Base-by-base conservation (phyloP, 2,329 filamentous ascomycete genomes). In the Fusarium temperatum region DNA sequence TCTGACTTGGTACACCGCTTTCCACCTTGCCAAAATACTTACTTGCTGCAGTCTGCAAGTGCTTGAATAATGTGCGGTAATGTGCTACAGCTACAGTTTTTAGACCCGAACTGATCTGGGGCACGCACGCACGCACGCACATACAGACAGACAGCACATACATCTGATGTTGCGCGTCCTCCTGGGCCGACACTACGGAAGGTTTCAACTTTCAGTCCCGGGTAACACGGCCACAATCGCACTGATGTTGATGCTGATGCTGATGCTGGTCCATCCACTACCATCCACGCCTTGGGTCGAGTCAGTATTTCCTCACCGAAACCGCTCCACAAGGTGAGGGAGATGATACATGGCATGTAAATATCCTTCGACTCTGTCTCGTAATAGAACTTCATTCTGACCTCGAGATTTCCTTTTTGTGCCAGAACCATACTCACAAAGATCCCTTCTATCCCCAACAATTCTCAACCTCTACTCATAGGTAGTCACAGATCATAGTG, bases 261-360 rank as follows among this genome's bases (percentile, higher is more conserved):
- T 36, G 30, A 51, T 44, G 44, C 63, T 53, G 41, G 48, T 35
- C 68, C 48, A 59, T 69, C 47, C 66, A 58, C 41, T 28, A 50
- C 48, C 42, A 24, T 57, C 47, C 45, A 61, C 51, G n/a, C 39
- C 13, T 60, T 60, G 53, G 35, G 50, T 45, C 60, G 64, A 77
- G 69, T 63, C 63, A 63, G 63, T 61, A 55, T 36, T 41, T 39
- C 64, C 56, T 76, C 75, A 76, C 72, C 73, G 71, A 77, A 66
- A 73, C 56, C 62, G 48, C 57, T 61, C 42, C 51, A 22, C 51
- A 28, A 59, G 53, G 63, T 67, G 44, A 53, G 28, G 26, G 26
- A 26, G 53, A 24, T 61, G 35, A 32, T n/a, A 45, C 24, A 30
- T 45, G 22, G 30, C 38, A 61, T 15, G 18, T n/a, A 36, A 15